These are phyloP conservation scores for Sugiyamaella pinicola DNA, from an alignment of 1,139 yeast species.

Conservation along the genomic window DNA sequence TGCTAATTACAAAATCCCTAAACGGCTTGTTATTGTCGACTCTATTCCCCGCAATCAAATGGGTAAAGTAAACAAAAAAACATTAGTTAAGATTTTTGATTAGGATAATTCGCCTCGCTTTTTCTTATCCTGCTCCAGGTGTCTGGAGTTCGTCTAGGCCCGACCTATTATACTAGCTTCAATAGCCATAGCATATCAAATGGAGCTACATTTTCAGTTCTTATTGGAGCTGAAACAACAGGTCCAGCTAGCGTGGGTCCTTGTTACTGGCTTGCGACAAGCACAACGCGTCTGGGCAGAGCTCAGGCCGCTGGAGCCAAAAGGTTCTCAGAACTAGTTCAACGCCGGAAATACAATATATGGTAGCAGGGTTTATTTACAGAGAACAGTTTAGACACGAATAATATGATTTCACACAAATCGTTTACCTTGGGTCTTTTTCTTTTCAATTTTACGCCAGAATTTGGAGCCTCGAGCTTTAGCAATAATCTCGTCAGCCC, in stretches of 20 bases:
- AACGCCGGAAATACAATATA: not conserved
- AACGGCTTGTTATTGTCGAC: conserved; percentile 33
- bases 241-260: no score
- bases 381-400: conserved; percentile 2
- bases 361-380: conserved; percentile 12
- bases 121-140: no score
- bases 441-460: conserved; percentile 36
- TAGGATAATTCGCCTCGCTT: no score
- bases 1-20: conserved; percentile 41
- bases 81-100: conserved; percentile 34
- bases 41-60: conserved; percentile 42
- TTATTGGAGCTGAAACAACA: no score
- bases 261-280: no score
- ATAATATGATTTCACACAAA: conserved; percentile 10
- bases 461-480: conserved; percentile 57
- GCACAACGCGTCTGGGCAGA: not conserved
- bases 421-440: conserved; percentile 19
- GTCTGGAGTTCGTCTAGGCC: no score
- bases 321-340: not conserved
- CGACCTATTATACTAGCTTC: no score
- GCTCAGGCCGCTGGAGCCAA: not conserved
- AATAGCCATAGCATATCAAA: no score
- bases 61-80: conserved; percentile 44
- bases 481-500: conserved; percentile 72
- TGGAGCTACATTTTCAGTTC: no score